phyloP scores from a whole-genome alignment of 148 eudicot species.

The Persicaria tinctoria region DNA sequence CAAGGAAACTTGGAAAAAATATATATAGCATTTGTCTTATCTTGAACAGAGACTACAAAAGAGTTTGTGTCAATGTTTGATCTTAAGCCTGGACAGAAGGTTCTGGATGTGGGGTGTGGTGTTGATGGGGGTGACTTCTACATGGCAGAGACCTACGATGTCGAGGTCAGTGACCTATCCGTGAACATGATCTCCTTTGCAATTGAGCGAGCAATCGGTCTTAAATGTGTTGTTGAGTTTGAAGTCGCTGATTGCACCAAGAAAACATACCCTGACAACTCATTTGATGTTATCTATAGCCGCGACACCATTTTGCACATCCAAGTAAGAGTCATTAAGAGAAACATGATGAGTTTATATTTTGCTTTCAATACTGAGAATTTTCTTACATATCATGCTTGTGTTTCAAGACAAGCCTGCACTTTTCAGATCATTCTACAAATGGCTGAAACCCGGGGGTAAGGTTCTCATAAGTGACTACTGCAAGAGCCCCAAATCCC shows the following conservation, averaged over 20 bases:
- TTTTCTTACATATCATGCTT: neutral
- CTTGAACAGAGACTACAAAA: conserved; percentile 75
- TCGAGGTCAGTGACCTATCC: conserved; percentile 92
- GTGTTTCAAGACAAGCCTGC: conserved; percentile 87
- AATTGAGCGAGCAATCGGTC: conserved; percentile 87
- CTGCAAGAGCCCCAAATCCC: conserved; percentile 64
- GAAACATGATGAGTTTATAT: neutral
- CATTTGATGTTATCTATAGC: conserved; percentile 92
- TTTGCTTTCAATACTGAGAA: neutral
- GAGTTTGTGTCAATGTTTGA: conserved; percentile 82
- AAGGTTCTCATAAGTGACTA: conserved; percentile 86
- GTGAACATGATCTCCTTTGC: conserved; percentile 92
- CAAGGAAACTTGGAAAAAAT: too few species aligned
- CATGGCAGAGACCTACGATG: conserved; percentile 91
- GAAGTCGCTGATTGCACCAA: conserved; percentile 98
- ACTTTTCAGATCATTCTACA: conserved; percentile 74
- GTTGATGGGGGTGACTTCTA: conserved; percentile 98
- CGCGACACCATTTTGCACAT: conserved; percentile 98
- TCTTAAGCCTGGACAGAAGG: conserved; percentile 90
- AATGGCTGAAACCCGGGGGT: conserved; percentile 98
- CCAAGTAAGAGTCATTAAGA: conserved; percentile 42
- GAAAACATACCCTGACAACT: conserved; percentile 67
- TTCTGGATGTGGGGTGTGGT: conserved; percentile 97
- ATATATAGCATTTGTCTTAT: too few species aligned
- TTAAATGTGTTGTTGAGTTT: conserved; percentile 79